Conservation (phyloP, 306 rosid species). For the Hippophae rhamnoides region DNA sequence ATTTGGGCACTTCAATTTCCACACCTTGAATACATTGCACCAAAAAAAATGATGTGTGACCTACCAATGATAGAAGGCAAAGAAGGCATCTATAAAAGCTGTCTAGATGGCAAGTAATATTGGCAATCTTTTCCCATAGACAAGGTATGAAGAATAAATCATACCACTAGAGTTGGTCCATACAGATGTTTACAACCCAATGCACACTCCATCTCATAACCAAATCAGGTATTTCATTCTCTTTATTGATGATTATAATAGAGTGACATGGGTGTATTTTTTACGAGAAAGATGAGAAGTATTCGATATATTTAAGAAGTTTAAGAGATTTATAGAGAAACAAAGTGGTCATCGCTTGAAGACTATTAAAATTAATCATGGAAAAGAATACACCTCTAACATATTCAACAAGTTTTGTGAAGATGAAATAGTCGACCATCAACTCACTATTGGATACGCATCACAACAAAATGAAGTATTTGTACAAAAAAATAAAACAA, state of each 20-base stretch:
- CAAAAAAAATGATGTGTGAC: no score
- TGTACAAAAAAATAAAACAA: conserved; percentile 10
- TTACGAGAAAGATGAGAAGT: neutral
- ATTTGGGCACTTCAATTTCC: no score
- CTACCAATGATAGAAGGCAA: no score
- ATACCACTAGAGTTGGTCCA: neutral
- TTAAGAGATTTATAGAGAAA: neutral
- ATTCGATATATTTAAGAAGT: neutral
- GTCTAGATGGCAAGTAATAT: no score
- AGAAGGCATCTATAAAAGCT: no score
- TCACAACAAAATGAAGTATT: conserved; percentile 5
- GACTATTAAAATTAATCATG: no score
- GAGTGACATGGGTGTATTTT: neutral
- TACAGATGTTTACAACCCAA: neutral
- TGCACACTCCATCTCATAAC: neutral
- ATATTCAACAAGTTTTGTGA: neutral
- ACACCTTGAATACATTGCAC: no score
- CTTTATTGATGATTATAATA: neutral
- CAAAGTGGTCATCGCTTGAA: no score
- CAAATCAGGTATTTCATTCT: neutral
- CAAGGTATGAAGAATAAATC: neutral
- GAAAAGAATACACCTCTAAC: no score
- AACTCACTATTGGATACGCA: neutral
- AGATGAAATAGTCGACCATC: neutral
- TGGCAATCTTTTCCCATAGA: neutral